Evolutionary conservation across 202 grass and related monocot genomes (phyloP).

Genomic region (Setaria viridis): DNA sequence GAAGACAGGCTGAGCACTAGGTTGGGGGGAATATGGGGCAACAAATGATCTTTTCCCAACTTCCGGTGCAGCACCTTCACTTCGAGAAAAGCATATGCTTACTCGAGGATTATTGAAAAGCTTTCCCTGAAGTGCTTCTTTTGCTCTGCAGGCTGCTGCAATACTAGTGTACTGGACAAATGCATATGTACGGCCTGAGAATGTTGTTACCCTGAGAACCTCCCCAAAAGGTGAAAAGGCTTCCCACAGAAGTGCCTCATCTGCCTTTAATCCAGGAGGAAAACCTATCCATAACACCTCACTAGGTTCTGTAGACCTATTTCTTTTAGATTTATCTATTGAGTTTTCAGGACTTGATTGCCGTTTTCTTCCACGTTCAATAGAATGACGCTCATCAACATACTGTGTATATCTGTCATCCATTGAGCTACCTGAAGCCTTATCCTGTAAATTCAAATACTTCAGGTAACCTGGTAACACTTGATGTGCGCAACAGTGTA

Average conservation of each 20-base stretch:
- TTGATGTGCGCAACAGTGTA: conserved; percentile 32
- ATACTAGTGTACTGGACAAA: conserved; percentile 80
- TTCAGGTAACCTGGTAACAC: conserved; percentile 55
- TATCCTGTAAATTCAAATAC: conserved; percentile 95
- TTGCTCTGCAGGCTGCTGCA: conserved; percentile 84
- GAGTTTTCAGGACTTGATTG: conserved; percentile 64
- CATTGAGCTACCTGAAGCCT: conserved; percentile 53
- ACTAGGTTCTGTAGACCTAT: conserved; percentile 74
- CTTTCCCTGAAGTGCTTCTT: conserved; percentile 92
- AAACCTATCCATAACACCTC: conserved; percentile 97
- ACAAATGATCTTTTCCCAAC: conserved; percentile 43
- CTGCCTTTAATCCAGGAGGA: conserved; percentile 67
- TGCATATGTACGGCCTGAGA: conserved; percentile 84
- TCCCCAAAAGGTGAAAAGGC: conserved; percentile 86
- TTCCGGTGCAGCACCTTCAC: conserved; percentile 60
- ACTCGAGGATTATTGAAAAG: conserved; percentile 94
- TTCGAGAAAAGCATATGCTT: conserved; percentile 93
- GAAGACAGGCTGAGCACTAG: conserved; percentile 42
- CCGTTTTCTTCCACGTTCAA: conserved; percentile 61
- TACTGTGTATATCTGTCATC: conserved; percentile 63
- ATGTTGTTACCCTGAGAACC: conserved; percentile 81
- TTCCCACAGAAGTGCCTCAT: conserved; percentile 71
- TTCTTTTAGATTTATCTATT: conserved; percentile 71
- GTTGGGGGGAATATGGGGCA: conserved; percentile 45
- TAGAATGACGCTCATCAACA: conserved; percentile 57